phyloP scores from a whole-genome alignment of 1,139 yeast genomes.

The Taiozyma sp. region DNA sequence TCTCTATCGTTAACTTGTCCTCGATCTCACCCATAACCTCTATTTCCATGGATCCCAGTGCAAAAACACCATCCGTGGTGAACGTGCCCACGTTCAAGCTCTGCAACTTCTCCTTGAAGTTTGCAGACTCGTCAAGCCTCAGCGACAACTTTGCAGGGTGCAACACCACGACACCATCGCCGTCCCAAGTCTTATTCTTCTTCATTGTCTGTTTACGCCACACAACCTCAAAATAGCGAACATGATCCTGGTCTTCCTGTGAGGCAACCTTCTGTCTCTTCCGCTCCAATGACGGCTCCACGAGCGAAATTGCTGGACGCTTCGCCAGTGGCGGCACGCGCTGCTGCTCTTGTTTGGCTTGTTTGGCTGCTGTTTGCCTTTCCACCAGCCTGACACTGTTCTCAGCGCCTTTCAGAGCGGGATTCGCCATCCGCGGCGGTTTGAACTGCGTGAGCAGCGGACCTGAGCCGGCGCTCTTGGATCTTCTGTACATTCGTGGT shows the following conservation, averaged over 20 bases:
- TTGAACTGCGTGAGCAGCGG: not conserved
- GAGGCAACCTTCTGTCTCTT: not conserved
- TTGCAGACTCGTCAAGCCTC: constrained; percentile 27
- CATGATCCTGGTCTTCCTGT: not conserved
- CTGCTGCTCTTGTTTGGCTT: too few relatives aligned
- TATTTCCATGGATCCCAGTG: constrained; percentile 46
- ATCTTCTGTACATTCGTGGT: not conserved
- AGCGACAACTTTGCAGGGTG: constrained; percentile 15
- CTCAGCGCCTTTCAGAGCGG: not conserved
- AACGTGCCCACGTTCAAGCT: constrained; percentile 19
- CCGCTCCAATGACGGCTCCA: too few relatives aligned
- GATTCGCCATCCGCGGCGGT: not conserved
- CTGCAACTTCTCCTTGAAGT: constrained; percentile 23
- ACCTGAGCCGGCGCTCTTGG: not conserved
- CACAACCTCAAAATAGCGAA: constrained; percentile 20
- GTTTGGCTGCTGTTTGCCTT: too few relatives aligned
- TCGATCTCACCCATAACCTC: constrained; percentile 45
- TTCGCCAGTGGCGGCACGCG: not conserved
- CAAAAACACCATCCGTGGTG: constrained; percentile 37
- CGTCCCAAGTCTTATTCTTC: constrained; percentile 93
- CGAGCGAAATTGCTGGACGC: not conserved
- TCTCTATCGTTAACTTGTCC: constrained; percentile 17
- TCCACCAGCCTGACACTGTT: too few relatives aligned
- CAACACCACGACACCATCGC: constrained; percentile 63
- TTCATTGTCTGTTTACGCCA: constrained; percentile 61